Evolutionary conservation across 1,284 basidiomycete species (phyloP), one percentile per base, ranked within the genome.

Genomic region (Chalciporus sp.): DNA sequence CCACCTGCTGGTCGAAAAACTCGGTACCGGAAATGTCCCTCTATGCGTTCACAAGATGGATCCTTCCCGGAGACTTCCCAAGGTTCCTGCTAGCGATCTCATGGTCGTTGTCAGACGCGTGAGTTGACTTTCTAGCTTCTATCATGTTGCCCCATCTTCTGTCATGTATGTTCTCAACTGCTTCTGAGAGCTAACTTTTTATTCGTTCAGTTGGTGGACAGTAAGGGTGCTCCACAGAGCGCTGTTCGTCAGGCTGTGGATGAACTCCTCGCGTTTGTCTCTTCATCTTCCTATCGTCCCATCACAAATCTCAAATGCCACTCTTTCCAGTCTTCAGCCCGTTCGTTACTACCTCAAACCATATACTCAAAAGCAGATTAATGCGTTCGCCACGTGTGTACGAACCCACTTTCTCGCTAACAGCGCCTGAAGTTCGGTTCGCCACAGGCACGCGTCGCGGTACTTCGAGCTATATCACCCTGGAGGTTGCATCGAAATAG

Each of bases 1-100:
- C 66, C 87, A 91, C 73, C 79, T 92, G 44, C 83, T 92, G 55
- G 87, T 92, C 58, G 90, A 92, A 76, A 92, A 92, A 64, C 80
- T 92, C 29, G 89, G 90, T 39, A 89, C 88, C 4, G 85, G 86
- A 28, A 76, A 72, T 26, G 84, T 86, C 5, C 90, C 89, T 29
- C 78, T 92, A 49, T 80, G 86, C 52, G 90, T 92, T 9, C 90
- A 92, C 76, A 91, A 91, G 72, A 92, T 92, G 90, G 89, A 92
- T 68, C 76, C 85, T 20, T 80, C 80, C 56, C 79, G 86, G 51
- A 78, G 82, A 43, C 77, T 91, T 31, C 90, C 90, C 54, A 89
- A 88, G 76, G 85, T 86, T 49, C 78, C 85, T 62, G 73, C 83
- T 10, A 72, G 77, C 45, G 81, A 84, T 66, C 79, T 93, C 57